Evolutionary conservation across 257 asterid species (phyloP), one percentile per base, ranked within the genome.

Genomic region (Schizonepeta tenuifolia): DNA sequence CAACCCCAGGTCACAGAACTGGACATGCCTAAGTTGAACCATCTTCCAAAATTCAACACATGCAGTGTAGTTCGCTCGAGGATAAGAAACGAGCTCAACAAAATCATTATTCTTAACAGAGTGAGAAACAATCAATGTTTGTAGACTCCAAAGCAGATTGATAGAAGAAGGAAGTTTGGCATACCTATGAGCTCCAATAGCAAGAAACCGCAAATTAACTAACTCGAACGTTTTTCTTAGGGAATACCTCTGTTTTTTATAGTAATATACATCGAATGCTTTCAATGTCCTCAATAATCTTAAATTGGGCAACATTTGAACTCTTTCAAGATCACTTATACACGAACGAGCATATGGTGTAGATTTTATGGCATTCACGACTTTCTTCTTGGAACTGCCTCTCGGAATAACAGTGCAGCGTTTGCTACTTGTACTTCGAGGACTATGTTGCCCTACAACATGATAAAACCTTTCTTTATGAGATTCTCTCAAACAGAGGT

Each of bases 1-100:
- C 43, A 58, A 2, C 7, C 22, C 20, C 14, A 17, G 40, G 3
- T 0, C 6, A 10, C 2, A 11, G 12, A 56, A 56, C 2, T 58
- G 22, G n/a, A 58, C 65, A 28, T 58, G 65, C 21, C 40, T 58
- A 9, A 58, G 65, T 58, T 57, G 63, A 57, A 7, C 4, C 63
- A 57, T 57, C 7, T 57, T 12, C 63, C 63, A 57, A 24, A 57
- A 12, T 28, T 58, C 65, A 14, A 31, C 6, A 2, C 43, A 40
- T 31, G 43, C 65, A 3, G 43, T 38, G 11, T 7, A 38, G 11
- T 1, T 38, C 43, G 8, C 43, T 38, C 43, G 10, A 7, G 11
- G 11, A 38, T 38, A 38, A 38, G 43, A 7, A 38, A 7, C 10
- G 9, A 9, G 12, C 9, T 38, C 11, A 12, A 7, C 11, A 7